Percentiles rank a stretch among this genome's conserved stretches.
phyloP scores from a whole-genome alignment of 73 alveolate genomes.

The Stentor roeselii region DNA sequence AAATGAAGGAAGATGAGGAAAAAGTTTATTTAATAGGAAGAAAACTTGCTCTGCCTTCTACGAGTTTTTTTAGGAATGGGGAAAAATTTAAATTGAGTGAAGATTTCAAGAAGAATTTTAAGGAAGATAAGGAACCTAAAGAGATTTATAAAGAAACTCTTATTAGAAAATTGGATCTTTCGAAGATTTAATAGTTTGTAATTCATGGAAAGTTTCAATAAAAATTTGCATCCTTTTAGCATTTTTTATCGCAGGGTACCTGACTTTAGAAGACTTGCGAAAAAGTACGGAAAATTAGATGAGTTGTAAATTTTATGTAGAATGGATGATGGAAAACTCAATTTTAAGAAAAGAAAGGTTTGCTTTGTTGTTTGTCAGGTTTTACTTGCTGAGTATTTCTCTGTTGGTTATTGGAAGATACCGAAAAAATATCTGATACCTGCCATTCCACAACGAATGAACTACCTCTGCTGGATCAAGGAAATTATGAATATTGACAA shows the following conservation, averaged over 20 bases:
- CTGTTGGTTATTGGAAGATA: neutral
- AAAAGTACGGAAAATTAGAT: neutral
- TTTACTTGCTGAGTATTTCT: conserved; percentile 7
- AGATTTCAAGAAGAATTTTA: no score
- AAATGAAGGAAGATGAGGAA: no score
- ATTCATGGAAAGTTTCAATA: neutral
- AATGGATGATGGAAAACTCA: neutral
- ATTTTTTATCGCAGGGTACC: neutral
- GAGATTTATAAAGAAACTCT: no score
- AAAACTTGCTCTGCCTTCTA: no score
- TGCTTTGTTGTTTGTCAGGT: neutral
- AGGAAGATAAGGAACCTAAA: no score
- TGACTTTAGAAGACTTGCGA: conserved; percentile 1
- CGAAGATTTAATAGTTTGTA: neutral
- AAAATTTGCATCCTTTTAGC: conserved; percentile 13
- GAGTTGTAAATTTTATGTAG: neutral
- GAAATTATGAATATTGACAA: neutral
- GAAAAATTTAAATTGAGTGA: no score
- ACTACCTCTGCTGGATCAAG: conserved; percentile 24
- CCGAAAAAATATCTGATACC: conserved; percentile 30
- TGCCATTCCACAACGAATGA: conserved; percentile 20
- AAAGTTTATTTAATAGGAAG: no score
- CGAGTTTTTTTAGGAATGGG: no score
- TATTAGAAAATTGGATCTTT: neutral
- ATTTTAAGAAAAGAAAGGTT: neutral